Evolutionary conservation across 768 basidiomycete genomes (phyloP).

Genomic region (Crucibulum laeve): DNA sequence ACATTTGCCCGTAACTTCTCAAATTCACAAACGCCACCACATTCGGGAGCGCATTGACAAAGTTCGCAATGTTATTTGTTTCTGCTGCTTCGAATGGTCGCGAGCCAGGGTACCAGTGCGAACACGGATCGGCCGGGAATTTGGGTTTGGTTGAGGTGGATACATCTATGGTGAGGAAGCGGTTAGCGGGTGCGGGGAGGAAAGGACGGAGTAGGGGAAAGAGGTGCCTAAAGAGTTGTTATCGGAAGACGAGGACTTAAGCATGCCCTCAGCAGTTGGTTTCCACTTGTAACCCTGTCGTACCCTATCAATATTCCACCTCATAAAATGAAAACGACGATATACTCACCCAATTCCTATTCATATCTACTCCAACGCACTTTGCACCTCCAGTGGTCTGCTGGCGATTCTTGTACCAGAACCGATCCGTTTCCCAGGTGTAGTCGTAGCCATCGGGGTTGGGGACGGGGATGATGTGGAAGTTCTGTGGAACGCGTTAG

Average conservation of each 20-base stretch:
- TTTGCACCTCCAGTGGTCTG: conserved; percentile 38
- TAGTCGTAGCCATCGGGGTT: conserved; percentile 76
- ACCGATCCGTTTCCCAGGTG: conserved; percentile 66
- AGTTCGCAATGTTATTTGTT: conserved; percentile 70
- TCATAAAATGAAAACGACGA: neutral
- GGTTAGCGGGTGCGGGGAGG: conserved; percentile 5
- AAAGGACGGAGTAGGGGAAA: too few relatives aligned
- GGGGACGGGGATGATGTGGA: conserved; percentile 63
- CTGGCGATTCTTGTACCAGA: conserved; percentile 78
- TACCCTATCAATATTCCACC: neutral
- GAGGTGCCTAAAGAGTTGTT: too few relatives aligned
- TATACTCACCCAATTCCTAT: conserved; percentile 50
- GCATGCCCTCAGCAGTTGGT: conserved; percentile 18
- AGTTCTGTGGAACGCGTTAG: conserved; percentile 36
- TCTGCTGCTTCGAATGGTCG: conserved; percentile 76
- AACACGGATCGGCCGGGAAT: conserved; percentile 51
- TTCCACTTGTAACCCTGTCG: conserved; percentile 71
- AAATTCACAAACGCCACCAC: conserved; percentile 70
- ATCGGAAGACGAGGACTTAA: too few relatives aligned
- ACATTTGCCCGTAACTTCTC: conserved; percentile 79
- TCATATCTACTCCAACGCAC: conserved; percentile 76
- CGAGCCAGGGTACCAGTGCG: conserved; percentile 72
- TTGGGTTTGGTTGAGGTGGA: neutral
- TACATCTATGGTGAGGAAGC: neutral
- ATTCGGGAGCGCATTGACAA: conserved; percentile 46